These are phyloP conservation scores for Leccinum angustisporum DNA, from an alignment of 1,284 basidiomycete genomes.

Conservation along the genomic window DNA sequence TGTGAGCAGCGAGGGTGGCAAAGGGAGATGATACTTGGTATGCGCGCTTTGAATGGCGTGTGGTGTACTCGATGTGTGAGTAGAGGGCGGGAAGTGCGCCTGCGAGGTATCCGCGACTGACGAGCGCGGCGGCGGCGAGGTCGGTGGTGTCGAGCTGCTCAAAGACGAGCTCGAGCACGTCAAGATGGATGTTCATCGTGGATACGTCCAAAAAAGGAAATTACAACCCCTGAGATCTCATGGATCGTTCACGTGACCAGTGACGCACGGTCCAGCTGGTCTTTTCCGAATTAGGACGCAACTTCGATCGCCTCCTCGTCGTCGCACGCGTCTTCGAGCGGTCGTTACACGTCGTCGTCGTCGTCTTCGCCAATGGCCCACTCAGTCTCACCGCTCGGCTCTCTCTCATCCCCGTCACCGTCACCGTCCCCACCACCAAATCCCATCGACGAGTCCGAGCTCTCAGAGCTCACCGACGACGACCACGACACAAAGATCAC, in stretches of 20 bases:
- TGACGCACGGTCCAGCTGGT: constrained; percentile 25
- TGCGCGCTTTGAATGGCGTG: constrained; percentile 56
- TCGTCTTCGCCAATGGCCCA: constrained; percentile 18
- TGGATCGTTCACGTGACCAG: constrained; percentile 20
- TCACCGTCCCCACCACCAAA: constrained; percentile 38
- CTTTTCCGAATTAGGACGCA: constrained; percentile 20
- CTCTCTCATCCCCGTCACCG: constrained; percentile 54
- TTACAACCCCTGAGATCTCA: constrained; percentile 4
- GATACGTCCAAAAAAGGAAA: constrained; percentile 1
- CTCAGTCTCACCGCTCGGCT: constrained; percentile 47
- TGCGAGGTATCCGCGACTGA: constrained; percentile 60
- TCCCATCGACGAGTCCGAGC: constrained; percentile 61
- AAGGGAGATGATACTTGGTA: constrained; percentile 56
- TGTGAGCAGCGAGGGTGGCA: constrained; percentile 50
- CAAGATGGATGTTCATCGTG: constrained; percentile 55
- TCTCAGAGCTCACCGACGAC: constrained; percentile 79
- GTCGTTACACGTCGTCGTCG: constrained; percentile 1
- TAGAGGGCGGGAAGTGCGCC: constrained; percentile 64
- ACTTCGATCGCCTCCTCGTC: constrained; percentile 24
- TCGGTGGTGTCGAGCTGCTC: constrained; percentile 51
- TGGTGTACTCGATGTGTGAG: constrained; percentile 50
- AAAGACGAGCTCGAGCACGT: constrained; percentile 68
- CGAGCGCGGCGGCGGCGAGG: constrained; percentile 57
- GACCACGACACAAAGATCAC: constrained; percentile 51
- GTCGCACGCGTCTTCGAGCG: constrained; percentile 21